Evolutionary conservation across 73 alveolate genomes (phyloP), one percentile per base, ranked within the genome.

Genomic region (Paramecium caudatum): DNA sequence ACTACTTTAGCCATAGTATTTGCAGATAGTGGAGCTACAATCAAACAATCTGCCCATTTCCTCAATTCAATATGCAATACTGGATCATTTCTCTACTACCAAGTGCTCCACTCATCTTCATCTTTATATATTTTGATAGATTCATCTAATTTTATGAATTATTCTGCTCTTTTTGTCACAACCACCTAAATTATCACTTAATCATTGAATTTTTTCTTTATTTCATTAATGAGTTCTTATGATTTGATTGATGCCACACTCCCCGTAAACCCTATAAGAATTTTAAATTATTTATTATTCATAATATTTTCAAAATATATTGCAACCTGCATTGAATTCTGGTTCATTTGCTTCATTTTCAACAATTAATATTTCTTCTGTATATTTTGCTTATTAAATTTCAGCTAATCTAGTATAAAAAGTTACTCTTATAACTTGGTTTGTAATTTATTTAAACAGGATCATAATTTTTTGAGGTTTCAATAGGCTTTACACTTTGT

Each of bases 1-100:
- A 97, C 55, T 2, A 96, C 39, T 80, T 96, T 96, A 2, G 98
- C 98, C 68, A 96, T 27, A 9, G 99, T 94, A 86, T 96, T 96
- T 12, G 99, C 99, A 16, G 97, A 94, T 0, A 94, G 82, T 3
- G 99, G 99, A 41, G 98, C 98, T 17, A 96, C 88, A 10, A 96
- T 23, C 5, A 96, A 62, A 2, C 90, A 36, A 25, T 81, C 91
- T n/a, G 98, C 95, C 94, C 98, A 61, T 74, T 91, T 91, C 49
- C 95, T 46, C 7, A 96, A 88, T 74, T 95, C 97, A 46, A 96
- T 93, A 91, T 96, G 99, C 19, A 96, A 82, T 7, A 96, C 98
- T 3, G 94, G 94, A 61, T 96, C 97, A 39, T 95, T 98, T 81
- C 95, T 82, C 46, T 91, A 17, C 82, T 95, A 68, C 95, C 97